Evolutionary conservation across 805 yeast genomes (phyloP), one percentile per base, ranked within the genome.

Genomic region (Saccharomyces kudriavzevii): DNA sequence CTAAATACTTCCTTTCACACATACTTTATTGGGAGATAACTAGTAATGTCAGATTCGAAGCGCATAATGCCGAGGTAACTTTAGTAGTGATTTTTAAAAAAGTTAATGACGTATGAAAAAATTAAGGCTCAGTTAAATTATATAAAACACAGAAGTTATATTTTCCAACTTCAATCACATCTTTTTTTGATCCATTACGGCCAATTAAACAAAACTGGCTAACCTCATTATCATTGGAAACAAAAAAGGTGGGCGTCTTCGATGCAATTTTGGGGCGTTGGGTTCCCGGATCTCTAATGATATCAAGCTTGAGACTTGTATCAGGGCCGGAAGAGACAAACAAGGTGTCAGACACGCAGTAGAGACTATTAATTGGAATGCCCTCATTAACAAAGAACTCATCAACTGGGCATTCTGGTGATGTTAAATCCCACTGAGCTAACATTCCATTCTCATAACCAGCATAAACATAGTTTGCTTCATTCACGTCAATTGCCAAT

Each of bases 391-490:
- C 54, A 8, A 26, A 25, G 8, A 55, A 47, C 25, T 45, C 49
- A 5, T 56, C 55, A 2, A 67, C 48, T 5, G 61, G 50, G n/a
- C 47, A 52, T 4, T 45, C 25, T 4, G 54, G 51, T 2, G 61
- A 62, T 26, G 70, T 61, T 29, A 72, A 30, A 62, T 78, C 77
- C 81, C 81, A 79, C 8, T 66, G 52, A 0, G 76, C 68, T 3
- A 79, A 26, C 0, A 52, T 53, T 0, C 74, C 77, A 49, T 64
- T 58, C 11, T 60, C 62, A 54, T 74, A 71, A 3, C 78, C 79
- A 4, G 70, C 72, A 43, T 68, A 59, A 0, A 66, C 35, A 43
- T 52, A 48, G 27, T 58, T 48, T 8, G 28, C 24, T 11, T 56
- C 35, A 1, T 30, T 8, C 2, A 46, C 24, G 29, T 49, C 43